Conservation (phyloP, 2,329 filamentous ascomycete species). For the Aureobasidium zeae region DNA sequence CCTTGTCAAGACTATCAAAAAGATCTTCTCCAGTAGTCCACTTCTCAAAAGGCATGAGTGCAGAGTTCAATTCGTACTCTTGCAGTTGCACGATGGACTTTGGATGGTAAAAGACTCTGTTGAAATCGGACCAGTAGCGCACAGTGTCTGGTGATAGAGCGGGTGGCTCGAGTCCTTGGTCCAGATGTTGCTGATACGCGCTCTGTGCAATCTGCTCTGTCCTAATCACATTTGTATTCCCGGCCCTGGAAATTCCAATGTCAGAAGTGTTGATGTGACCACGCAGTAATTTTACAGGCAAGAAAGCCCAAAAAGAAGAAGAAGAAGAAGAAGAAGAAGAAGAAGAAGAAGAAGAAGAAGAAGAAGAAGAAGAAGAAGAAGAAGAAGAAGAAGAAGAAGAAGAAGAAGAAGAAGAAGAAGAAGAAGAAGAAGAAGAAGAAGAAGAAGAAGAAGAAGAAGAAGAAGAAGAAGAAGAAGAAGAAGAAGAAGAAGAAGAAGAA, state of each 20-base stretch:
- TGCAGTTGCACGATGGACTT: conserved; percentile 76
- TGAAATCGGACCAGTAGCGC: conserved; percentile 97
- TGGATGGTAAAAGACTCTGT: conserved; percentile 84
- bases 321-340: too few relatives aligned
- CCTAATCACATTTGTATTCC: conserved; percentile 58
- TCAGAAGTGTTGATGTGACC: too few relatives aligned
- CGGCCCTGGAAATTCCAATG: conserved; percentile 57
- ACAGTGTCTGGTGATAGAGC: conserved; percentile 60
- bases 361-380: too few relatives aligned
- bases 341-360: too few relatives aligned
- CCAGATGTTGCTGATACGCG: conserved; percentile 70
- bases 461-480: too few relatives aligned
- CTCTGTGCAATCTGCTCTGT: conserved; percentile 58
- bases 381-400: too few relatives aligned
- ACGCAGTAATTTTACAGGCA: too few relatives aligned
- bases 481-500: too few relatives aligned
- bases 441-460: too few relatives aligned
- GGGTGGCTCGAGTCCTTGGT: conserved; percentile 57
- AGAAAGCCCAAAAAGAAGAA: too few relatives aligned
- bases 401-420: too few relatives aligned
- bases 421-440: too few relatives aligned
- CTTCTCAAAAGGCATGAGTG: conserved; percentile 71
- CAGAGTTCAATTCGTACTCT: conserved; percentile 76
- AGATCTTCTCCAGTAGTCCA: conserved; percentile 67
- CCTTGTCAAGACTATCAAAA: conserved; percentile 46